Evolutionary conservation across 2,329 filamentous ascomycete genomes (phyloP), one percentile per base, ranked within the genome.

Genomic region (Fusarium sp.): DNA sequence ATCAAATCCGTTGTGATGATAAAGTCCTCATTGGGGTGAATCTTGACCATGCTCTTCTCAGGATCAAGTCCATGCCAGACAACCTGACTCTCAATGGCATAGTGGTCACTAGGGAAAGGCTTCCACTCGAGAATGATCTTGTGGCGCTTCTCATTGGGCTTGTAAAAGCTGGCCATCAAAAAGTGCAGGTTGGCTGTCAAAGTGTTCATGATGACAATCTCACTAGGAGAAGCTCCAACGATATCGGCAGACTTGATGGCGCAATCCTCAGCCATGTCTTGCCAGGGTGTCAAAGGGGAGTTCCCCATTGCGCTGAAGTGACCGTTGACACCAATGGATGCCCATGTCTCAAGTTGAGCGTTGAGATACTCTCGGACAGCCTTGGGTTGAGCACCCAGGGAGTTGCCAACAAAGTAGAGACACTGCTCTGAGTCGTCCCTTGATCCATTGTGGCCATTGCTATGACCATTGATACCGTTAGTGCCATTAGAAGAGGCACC

Each of bases 81-180:
- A 31, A 97, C 89, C 79, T 98, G 95, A 35, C 93, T 95, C 81
- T 95, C 92, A 33, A 96, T 90, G 5, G 93, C 94, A 80, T 95
- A 97, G 89, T 95, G 79, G 79, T 98, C 95, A 81, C 93, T 95
- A 0, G 95, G 95, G 75, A 98, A 98, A 0, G 95, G 94, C 79
- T 95, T 95, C 82, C 93, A 94, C 81, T 98, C 94, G n/a, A 96
- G 87, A 61, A 97, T 92, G 71, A 97, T 92, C 84, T 96, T 96
- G 84, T 92, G 92, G 42, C 86, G 81, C 75, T 82, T 82, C 83
- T 87, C 79, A 0, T 87, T 92, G 0, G 94, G 94, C 62, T 85
- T 87, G 83, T 96, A 97, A 83, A 97, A 97, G 82, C 92, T 94
- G 9, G 93, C 92, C 91, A 97, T 91, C 78, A 96, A 85, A 17